Base-by-base conservation (phyloP, 2,329 filamentous ascomycete species). In the Fonsecaea erecta region DNA sequence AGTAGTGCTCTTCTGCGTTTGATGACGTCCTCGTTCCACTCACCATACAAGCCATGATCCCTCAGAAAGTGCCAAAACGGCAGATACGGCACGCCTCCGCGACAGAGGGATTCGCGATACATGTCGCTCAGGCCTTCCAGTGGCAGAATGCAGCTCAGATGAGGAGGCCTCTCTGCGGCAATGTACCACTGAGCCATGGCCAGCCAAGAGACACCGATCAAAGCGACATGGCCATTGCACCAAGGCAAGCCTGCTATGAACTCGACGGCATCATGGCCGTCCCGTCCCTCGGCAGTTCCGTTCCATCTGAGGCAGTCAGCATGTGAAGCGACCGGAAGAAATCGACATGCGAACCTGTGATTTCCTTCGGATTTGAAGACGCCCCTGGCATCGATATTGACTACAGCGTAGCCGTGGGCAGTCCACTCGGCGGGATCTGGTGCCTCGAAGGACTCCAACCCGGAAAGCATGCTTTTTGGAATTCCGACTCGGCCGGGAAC, bases 61-160 rank as follows among this genome's bases (percentile, higher is more conserved):
- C 55, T 43, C 48, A 57, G n/a, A 24, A 56, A 64, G 24, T 58
- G 32, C 55, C 55, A 60, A 40, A 65, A 65, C 9, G 63, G 63
- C 9, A 52, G 24, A 43, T 46, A 62, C 9, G 63, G 43, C 37
- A 65, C 54, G 3, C 63, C 59, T 14, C 81, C 76, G 34, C 74
- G 75, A 66, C 82, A 80, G 30, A 80, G 77, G 9, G 52, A 60
- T 30, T 64, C 62, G 12, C 62, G 56, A 32, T 64, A 60, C 8
- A 59, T 40, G 66, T 84, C 82, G 0, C 76, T 77, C 48, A 73
- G 78, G 12, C 79, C 81, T 69, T 84, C 82, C 81, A 80, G 81
- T 48, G 75, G 83, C 1, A 80, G 80, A 32, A 83, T 81, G 0
- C 76, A 76, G 18, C 75, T 75, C 6, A 82, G 73, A 14, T 74